Conservation (phyloP, 2,329 filamentous ascomycete species). For the Talaromyces sp. region DNA sequence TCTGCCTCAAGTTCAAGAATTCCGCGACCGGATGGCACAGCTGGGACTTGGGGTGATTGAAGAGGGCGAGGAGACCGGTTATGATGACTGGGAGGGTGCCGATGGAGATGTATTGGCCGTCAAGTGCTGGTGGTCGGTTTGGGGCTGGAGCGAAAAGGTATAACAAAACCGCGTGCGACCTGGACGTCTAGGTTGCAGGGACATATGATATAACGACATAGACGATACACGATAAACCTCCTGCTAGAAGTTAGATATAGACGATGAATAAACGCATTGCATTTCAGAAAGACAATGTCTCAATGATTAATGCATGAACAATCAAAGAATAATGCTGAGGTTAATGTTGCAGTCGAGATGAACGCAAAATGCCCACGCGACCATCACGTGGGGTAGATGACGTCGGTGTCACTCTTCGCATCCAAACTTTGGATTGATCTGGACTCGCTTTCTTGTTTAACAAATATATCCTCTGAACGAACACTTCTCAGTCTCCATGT, state of each 20-base stretch:
- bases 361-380: neutral
- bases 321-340: neutral
- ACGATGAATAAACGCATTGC: conserved; percentile 6
- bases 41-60: conserved; percentile 58
- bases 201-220: conserved; percentile 35
- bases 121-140: conserved; percentile 53
- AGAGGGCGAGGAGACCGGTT: conserved; percentile 49
- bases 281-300: neutral
- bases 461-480: neutral
- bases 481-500: neutral
- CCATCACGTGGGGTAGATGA: conserved; percentile 21
- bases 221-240: conserved; percentile 31
- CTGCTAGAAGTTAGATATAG: conserved; percentile 18
- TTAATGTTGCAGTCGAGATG: neutral
- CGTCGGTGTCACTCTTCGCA: conserved; percentile 11
- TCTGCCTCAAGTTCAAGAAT: conserved; percentile 62
- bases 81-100: conserved; percentile 51
- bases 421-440: neutral
- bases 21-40: conserved; percentile 63
- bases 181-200: neutral
- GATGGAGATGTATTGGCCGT: conserved; percentile 47
- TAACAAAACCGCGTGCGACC: conserved; percentile 13
- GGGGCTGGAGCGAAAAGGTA: conserved; percentile 46
- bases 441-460: neutral
- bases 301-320: neutral